A percentile compares a stretch with the other conserved stretches of the same genome.
Evolutionary conservation across 2,329 filamentous ascomycete genomes (phyloP).

Genomic region (Stagonosporopsis tanaceti): DNA sequence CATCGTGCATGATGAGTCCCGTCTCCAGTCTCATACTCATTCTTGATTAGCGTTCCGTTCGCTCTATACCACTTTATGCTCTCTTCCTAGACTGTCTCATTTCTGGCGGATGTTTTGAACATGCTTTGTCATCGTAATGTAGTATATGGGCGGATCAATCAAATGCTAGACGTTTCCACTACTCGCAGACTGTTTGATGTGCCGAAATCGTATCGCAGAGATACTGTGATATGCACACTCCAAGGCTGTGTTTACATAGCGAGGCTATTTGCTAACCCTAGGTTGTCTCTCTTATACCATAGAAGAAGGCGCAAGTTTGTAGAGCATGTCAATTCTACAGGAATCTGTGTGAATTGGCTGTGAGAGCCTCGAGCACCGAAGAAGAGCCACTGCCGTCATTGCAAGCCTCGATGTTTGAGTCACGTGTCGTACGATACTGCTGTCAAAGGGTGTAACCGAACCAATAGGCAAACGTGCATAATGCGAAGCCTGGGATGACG

Average conservation of each 20-base stretch:
- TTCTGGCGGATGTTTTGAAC: background rate
- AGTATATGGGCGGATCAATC: constrained; percentile 13
- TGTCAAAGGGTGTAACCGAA: constrained; percentile 9
- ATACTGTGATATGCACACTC: background rate
- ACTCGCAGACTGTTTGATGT: background rate
- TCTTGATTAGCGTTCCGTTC: background rate
- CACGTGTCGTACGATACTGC: constrained; percentile 6
- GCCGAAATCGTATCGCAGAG: background rate
- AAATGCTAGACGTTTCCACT: background rate
- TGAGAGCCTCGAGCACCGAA: background rate
- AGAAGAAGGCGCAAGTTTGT: background rate
- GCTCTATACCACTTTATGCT: constrained; percentile 14
- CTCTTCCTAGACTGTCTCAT: background rate
- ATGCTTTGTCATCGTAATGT: constrained; percentile 6
- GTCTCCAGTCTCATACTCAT: background rate
- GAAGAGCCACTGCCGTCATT: constrained; percentile 13
- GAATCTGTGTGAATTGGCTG: background rate
- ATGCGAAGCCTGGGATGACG: constrained; percentile 10
- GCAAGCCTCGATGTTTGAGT: background rate
- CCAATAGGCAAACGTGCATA: constrained; percentile 19
- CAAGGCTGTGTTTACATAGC: background rate
- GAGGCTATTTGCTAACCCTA: background rate
- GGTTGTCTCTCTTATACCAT: too few species aligned
- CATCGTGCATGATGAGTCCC: constrained; percentile 34
- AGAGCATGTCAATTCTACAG: background rate